Conservation (phyloP, 2,329 filamentous ascomycete species). For the Penicillium sp. region DNA sequence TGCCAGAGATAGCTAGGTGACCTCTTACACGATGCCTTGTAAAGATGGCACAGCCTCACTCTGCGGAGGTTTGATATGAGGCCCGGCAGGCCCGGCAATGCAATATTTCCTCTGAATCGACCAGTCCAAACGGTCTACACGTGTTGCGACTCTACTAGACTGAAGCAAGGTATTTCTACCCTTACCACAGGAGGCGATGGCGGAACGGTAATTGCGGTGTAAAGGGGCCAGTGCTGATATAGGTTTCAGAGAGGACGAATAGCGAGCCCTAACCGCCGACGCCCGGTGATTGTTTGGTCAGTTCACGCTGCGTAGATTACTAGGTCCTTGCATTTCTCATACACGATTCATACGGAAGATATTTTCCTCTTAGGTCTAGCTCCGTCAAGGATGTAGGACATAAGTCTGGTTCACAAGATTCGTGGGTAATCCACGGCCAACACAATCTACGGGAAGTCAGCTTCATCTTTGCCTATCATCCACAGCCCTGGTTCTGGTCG, state of each 20-base stretch:
- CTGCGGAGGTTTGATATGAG: background rate
- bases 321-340: no score
- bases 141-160: background rate
- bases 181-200: background rate
- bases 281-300: background rate
- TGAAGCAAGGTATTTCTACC: background rate
- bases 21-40: no score
- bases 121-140: background rate
- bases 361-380: no score
- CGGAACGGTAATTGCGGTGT: background rate
- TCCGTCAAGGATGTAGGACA: no score
- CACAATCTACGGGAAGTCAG: background rate
- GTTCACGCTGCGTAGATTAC: background rate
- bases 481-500: no score
- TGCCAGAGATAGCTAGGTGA: no score
- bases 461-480: no score
- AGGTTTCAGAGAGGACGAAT: conserved; percentile 4
- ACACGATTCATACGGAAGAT: no score
- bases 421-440: conserved; percentile 3
- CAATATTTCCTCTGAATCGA: conserved; percentile 3
- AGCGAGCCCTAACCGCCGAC: background rate
- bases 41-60: background rate
- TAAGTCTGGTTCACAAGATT: background rate
- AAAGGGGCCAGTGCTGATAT: conserved; percentile 1
- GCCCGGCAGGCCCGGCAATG: background rate